Evolutionary conservation across 495 filamentous ascomycete genomes (phyloP).

Genomic region (Halenospora varia): DNA sequence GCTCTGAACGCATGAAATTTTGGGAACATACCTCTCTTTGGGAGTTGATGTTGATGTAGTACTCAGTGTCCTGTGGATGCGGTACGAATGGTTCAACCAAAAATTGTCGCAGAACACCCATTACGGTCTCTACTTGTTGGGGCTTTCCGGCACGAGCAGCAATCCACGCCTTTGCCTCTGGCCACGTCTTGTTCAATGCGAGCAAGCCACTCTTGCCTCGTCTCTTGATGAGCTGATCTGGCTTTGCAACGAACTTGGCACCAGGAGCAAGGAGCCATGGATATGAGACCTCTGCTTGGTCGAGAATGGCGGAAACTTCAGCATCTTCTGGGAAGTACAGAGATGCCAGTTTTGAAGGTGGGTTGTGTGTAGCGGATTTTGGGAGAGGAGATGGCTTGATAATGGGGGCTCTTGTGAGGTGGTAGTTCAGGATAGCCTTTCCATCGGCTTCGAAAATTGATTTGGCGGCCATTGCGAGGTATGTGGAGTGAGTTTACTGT

Average conservation of each 20-base stretch:
- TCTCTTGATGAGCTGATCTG: constrained; percentile 99
- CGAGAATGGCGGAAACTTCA: constrained; percentile 76
- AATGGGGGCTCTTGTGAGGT: constrained; percentile 95
- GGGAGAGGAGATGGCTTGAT: constrained; percentile 98
- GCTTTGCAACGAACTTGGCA: constrained; percentile 96
- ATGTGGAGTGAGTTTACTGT: constrained; percentile 19
- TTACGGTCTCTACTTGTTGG: constrained; percentile 87
- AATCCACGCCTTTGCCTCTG: constrained; percentile 90
- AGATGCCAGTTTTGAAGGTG: constrained; percentile 83
- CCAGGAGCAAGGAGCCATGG: constrained; percentile 83
- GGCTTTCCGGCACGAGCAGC: constrained; percentile 85
- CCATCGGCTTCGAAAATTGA: constrained; percentile 98
- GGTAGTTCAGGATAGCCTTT: constrained; percentile 99
- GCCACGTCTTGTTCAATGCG: constrained; percentile 95
- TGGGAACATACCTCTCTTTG: constrained; percentile 72
- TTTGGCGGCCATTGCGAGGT: constrained; percentile 87
- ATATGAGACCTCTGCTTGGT: constrained; percentile 92
- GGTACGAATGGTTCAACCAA: constrained; percentile 98
- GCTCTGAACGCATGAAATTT: background rate
- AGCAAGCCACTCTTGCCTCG: constrained; percentile 97
- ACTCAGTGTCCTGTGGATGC: constrained; percentile 87
- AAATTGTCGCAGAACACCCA: constrained; percentile 87
- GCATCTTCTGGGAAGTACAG: constrained; percentile 90
- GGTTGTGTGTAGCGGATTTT: constrained; percentile 79
- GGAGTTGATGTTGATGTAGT: constrained; percentile 98